Base-by-base conservation (phyloP, 352 stramenopile species). In the Phytophthora europaea region DNA sequence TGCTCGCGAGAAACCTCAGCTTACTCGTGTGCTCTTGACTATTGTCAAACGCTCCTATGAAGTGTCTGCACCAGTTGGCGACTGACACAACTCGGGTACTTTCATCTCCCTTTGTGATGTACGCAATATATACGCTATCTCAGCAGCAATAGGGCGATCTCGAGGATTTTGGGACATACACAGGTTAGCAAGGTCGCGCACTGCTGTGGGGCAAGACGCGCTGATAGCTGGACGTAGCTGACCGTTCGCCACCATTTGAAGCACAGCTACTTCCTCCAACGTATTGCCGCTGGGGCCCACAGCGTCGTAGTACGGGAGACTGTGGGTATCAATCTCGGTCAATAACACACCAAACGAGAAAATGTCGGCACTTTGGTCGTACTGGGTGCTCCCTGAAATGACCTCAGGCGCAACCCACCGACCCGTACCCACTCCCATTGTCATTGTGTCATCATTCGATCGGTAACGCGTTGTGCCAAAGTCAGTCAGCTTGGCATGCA, bases 361-460 rank as follows among this genome's bases (percentile, higher is more conserved):
- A 1, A 92, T 79, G 66, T 90, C 83, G 0, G 86, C 70, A 1
- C 79, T 72, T 23, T 81, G 75, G 20, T 79, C 67, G 65, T 83
- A 84, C 54, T 96, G 87, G 20, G 63, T 80, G 54, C 73, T 76
- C 13, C 90, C 88, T 4, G 71, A 61, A 34, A 98, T 76, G 48
- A 91, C 51, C 67, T 94, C 87, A 0, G 87, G 85, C 5, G 87
- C 82, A 1, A 85, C 54, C 87, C 87, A 93, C 28, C 84, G 81
- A 47, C 79, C 80, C 1, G 87, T 94, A 20, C 85, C 87, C 8
- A 89, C 76, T 3, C 77, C 73, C 4, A 70, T 60, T 2, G 72
- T 84, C 79, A 88, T 86, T 15, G 72, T 83, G 4, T 61, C 43
- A 43, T 87, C 67, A 10, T 57, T 55, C 9, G 70, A 81, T 20